phyloP scores from a whole-genome alignment of 2,329 filamentous ascomycete genomes.

The Fusarium armeniacum region DNA sequence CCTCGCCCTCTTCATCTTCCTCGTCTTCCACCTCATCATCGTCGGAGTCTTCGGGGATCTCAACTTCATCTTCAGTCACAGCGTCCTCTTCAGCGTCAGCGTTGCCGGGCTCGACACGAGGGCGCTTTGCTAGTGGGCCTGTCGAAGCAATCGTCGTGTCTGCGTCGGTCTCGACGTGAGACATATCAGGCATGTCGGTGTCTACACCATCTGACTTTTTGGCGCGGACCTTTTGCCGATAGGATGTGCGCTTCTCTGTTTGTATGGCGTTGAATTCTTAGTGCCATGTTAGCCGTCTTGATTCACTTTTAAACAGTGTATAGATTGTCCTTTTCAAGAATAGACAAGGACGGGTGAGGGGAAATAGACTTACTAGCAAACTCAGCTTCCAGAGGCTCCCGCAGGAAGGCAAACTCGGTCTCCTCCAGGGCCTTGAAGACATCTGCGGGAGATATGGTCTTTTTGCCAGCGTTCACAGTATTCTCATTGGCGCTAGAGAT shows the following conservation, averaged over 20 bases:
- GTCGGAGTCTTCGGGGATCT: slow-evolving; percentile 61
- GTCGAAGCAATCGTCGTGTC: slow-evolving; percentile 53
- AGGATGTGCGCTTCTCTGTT: slow-evolving; percentile 79
- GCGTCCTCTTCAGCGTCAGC: slow-evolving; percentile 57
- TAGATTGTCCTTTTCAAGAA: background rate
- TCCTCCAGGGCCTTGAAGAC: slow-evolving; percentile 84
- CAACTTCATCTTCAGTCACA: slow-evolving; percentile 59
- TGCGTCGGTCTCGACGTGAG: slow-evolving; percentile 48
- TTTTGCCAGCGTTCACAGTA: slow-evolving; percentile 76
- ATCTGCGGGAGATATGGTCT: slow-evolving; percentile 82
- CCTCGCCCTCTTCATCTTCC: slow-evolving; percentile 56
- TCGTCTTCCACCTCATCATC: slow-evolving; percentile 65
- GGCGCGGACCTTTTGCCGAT: slow-evolving; percentile 77
- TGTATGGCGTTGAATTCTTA: slow-evolving; percentile 80
- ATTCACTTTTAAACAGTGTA: background rate
- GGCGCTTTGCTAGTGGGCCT: slow-evolving; percentile 59
- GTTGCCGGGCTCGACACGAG: slow-evolving; percentile 61
- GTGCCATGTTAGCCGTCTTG: slow-evolving; percentile 6
- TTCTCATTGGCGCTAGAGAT: slow-evolving; percentile 77
- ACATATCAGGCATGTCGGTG: slow-evolving; percentile 57
- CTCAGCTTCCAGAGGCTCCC: slow-evolving; percentile 77
- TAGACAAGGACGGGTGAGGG: background rate
- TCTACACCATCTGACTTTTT: slow-evolving; percentile 64
- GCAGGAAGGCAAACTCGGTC: slow-evolving; percentile 81
- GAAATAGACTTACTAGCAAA: slow-evolving; percentile 73